Evolutionary conservation across 1,284 basidiomycete species (phyloP), one percentile per base, ranked within the genome.

Genomic region (Cryptococcus wingfieldii): DNA sequence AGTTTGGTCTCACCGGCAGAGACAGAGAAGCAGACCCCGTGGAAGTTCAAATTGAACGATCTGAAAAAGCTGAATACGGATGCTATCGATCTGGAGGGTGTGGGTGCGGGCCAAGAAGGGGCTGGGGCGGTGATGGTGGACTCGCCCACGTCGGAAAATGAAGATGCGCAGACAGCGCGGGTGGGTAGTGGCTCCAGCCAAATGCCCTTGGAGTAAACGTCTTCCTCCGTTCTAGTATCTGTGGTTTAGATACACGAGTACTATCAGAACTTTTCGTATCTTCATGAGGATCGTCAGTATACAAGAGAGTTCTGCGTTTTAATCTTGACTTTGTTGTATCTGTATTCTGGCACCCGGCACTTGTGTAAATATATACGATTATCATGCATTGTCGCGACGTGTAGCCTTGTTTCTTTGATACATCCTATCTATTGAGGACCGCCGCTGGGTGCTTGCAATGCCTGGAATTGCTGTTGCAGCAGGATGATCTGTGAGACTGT

Each of bases 381-480:
- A 8, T 34, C 31, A 34, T 34, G 31, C 31, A 34, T 34, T 34
- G 31, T 34, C 31, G 31, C 31, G 13, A 8, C 16, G 27, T 25
- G 44, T 45, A 23, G 19, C 19, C 8, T 3, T 23, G 23, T 23
- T 10, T 34, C 7, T 34, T 8, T 34, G n/a, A 39, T 47, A 42
- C 51, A 61, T 16, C 50, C 60, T 28, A 56, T 54, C 16, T 54
- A 46, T 46, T 55, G 55, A 39, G 50, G 56, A 13, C n/a, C 45
- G 4, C 55, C 55, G 41, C 38, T 54, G 27, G 67, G 66, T 7
- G 54, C 61, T 60, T 73, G 69, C 50, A 75, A 56, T 44, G 62
- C 53, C 54, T 73, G 67, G 56, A 75, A 72, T 59, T 75, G 70
- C 55, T 73, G 72, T 56, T 75, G 72, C 31, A 75, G 60, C 1